These are phyloP conservation scores for Canavalia ensiformis DNA, from an alignment of 306 rosid species.

Conservation along the genomic window DNA sequence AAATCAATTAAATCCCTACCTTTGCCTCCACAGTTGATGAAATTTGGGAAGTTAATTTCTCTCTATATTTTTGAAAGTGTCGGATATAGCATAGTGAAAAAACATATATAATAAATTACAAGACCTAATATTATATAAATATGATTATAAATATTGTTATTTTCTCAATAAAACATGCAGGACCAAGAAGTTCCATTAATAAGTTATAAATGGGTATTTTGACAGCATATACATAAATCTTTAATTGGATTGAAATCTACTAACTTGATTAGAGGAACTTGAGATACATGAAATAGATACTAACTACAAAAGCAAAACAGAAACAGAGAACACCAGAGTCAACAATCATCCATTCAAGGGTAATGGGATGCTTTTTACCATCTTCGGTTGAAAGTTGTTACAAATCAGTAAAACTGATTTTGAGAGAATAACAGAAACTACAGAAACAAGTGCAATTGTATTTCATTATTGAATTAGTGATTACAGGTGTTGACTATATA, in stretches of 20 bases:
- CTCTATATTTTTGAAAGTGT: constrained; percentile 84
- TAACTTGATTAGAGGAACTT: background rate
- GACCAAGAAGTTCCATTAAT: background rate
- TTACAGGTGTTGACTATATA: no score
- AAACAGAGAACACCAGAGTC: background rate
- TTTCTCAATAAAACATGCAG: background rate
- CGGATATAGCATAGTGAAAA: constrained; percentile 54
- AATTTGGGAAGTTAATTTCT: constrained; percentile 66
- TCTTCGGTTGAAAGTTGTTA: background rate
- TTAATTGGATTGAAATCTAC: background rate
- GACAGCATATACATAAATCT: background rate
- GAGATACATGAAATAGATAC: background rate
- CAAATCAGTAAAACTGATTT: no score
- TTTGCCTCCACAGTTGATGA: constrained; percentile 68
- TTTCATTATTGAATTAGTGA: no score
- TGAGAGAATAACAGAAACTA: no score
- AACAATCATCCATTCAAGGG: background rate
- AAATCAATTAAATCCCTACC: constrained; percentile 54
- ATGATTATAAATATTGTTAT: background rate
- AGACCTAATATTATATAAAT: background rate
- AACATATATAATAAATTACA: constrained; percentile 26
- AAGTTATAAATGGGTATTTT: background rate
- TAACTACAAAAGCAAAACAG: background rate
- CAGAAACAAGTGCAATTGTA: no score
- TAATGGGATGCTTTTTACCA: constrained; percentile 6